These are phyloP conservation scores for Dactylellina drechsleri DNA, from an alignment of 2,329 filamentous ascomycete genomes.

Conservation along the genomic window DNA sequence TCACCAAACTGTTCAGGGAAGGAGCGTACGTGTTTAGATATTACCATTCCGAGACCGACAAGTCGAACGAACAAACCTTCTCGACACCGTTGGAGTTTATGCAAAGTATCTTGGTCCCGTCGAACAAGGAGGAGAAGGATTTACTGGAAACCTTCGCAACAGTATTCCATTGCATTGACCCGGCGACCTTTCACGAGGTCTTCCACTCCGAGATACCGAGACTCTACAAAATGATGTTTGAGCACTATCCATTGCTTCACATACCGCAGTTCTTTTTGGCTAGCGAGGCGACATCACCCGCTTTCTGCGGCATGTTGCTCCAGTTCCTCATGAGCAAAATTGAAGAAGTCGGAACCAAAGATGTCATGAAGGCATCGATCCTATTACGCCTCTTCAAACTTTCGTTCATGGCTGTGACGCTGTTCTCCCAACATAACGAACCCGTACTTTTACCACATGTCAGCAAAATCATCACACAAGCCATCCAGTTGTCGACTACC, in stretches of 20 bases:
- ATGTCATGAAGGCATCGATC: slow-evolving; percentile 92
- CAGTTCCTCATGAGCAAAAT: slow-evolving; percentile 98
- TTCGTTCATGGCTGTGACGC: slow-evolving; percentile 98
- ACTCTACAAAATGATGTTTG: slow-evolving; percentile 97
- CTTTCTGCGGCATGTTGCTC: slow-evolving; percentile 96
- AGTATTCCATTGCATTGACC: slow-evolving; percentile 97
- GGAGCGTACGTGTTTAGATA: slow-evolving; percentile 96
- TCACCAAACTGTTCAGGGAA: slow-evolving; percentile 96
- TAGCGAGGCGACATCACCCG: slow-evolving; percentile 96
- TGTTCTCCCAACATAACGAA: slow-evolving; percentile 95
- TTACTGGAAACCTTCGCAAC: slow-evolving; percentile 96
- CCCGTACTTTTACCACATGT: slow-evolving; percentile 94
- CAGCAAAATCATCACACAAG: slow-evolving; percentile 95
- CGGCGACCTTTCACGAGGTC: slow-evolving; percentile 97
- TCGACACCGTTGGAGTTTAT: slow-evolving; percentile 77
- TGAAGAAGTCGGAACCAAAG: slow-evolving; percentile 89
- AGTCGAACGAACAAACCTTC: slow-evolving; percentile 56
- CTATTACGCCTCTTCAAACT: slow-evolving; percentile 94
- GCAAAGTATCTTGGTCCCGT: slow-evolving; percentile 70
- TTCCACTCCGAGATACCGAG: slow-evolving; percentile 97
- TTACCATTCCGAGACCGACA: slow-evolving; percentile 83
- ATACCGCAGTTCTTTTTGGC: slow-evolving; percentile 98
- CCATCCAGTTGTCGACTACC: slow-evolving; percentile 92
- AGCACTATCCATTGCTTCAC: slow-evolving; percentile 91
- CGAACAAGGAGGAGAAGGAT: slow-evolving; percentile 95